phyloP scores from a whole-genome alignment of 768 basidiomycete species.

The Phanerochaete carnosa region DNA sequence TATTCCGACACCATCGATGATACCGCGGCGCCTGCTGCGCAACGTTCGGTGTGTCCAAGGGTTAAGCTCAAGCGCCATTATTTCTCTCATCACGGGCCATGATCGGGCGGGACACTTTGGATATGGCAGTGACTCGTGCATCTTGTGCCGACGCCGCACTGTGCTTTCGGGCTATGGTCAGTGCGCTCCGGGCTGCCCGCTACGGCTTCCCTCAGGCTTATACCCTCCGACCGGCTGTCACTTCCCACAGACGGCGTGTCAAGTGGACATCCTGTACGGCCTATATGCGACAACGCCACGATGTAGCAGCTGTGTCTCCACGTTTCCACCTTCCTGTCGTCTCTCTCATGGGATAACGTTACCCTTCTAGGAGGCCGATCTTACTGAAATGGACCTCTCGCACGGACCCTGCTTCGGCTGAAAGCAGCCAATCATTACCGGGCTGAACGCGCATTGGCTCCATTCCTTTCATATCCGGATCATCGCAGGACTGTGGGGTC shows the following conservation, averaged over 20 bases:
- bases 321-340: neutral
- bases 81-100: neutral
- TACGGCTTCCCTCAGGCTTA: neutral
- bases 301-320: neutral
- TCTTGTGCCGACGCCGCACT: neutral
- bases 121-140: neutral
- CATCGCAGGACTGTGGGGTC: slow-evolving; percentile 13
- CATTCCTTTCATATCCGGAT: slow-evolving; percentile 6
- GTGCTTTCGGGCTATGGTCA: neutral
- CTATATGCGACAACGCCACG: neutral
- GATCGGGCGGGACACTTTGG: neutral
- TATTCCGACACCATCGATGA: too few species aligned
- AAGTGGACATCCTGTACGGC: neutral
- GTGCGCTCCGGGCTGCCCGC: neutral
- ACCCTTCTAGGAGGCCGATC: neutral
- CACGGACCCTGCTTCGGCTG: neutral
- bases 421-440: neutral
- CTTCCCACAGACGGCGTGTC: neutral
- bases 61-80: too few species aligned
- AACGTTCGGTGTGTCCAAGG: too few species aligned
- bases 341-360: neutral
- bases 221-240: neutral
- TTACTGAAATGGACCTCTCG: neutral
- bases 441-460: neutral
- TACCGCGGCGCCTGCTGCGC: too few species aligned